Evolutionary conservation across 2,329 filamentous ascomycete genomes (phyloP).

Genomic region (Trichoderma simmonsii): DNA sequence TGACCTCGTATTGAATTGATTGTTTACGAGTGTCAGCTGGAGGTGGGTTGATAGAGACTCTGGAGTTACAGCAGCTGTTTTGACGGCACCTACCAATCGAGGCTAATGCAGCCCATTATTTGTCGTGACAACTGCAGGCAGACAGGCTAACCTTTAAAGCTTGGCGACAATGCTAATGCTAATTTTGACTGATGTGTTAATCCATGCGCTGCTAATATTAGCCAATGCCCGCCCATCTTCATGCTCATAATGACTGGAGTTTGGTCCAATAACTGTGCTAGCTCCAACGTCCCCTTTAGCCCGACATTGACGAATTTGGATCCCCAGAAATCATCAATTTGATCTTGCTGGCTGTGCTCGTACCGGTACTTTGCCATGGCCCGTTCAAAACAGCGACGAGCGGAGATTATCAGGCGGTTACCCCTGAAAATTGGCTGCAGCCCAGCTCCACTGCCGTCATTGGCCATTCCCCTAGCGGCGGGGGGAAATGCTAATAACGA

Average conservation of each 20-base stretch:
- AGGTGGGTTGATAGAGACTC: too few species aligned
- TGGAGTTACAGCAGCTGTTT: background rate
- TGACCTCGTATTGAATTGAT: background rate
- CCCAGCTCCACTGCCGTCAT: background rate
- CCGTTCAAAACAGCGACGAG: constrained; percentile 1
- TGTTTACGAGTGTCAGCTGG: too few species aligned
- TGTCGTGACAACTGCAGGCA: background rate
- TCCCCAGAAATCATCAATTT: background rate
- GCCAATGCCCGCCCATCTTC: background rate
- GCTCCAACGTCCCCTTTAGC: background rate
- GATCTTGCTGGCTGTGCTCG: background rate
- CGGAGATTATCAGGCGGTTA: constrained; percentile 13
- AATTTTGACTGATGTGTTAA: background rate
- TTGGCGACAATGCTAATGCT: background rate
- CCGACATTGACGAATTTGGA: background rate
- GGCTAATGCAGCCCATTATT: background rate
- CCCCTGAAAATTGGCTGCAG: constrained; percentile 8
- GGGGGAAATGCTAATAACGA: background rate
- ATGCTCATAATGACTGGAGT: background rate
- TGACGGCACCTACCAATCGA: background rate
- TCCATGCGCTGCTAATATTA: background rate
- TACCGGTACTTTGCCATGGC: background rate
- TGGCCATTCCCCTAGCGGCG: constrained; percentile 6
- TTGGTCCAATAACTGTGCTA: too few species aligned
- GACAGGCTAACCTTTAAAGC: background rate